Conservation (phyloP, 768 basidiomycete genomes). For the Tulasnella sp. region DNA sequence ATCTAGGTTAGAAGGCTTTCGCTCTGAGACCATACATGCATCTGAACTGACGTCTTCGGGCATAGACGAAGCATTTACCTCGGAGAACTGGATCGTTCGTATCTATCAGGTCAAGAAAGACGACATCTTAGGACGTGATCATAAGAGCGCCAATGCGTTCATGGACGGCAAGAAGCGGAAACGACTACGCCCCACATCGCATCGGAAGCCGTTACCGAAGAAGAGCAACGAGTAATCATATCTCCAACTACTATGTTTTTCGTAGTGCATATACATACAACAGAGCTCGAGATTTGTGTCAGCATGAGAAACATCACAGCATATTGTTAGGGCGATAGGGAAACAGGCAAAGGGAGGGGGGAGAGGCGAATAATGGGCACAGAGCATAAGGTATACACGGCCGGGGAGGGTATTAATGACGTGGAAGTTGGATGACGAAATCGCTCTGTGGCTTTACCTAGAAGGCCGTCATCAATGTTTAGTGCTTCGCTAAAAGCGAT, state of each 20-base stretch:
- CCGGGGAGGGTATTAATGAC: background rate
- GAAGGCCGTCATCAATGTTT: background rate
- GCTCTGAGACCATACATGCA: background rate
- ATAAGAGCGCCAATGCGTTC: slow-evolving; percentile 81
- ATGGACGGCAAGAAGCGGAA: slow-evolving; percentile 83
- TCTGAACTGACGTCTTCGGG: slow-evolving; percentile 15
- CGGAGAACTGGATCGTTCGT: slow-evolving; percentile 99
- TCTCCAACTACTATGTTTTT: background rate
- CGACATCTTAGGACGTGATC: slow-evolving; percentile 81
- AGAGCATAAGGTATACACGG: background rate
- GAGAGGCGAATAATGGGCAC: background rate
- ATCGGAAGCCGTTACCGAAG: slow-evolving; percentile 8
- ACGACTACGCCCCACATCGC: slow-evolving; percentile 51
- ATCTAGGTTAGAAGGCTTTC: slow-evolving; percentile 54
- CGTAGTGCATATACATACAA: background rate
- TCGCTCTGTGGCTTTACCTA: slow-evolving; percentile 3
- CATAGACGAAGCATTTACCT: slow-evolving; percentile 93
- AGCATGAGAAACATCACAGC: background rate
- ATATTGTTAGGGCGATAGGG: background rate
- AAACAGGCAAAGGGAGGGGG: background rate
- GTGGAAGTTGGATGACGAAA: slow-evolving; percentile 1
- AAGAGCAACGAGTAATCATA: background rate
- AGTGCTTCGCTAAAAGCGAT: background rate
- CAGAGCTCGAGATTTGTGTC: background rate
- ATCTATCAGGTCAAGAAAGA: slow-evolving; percentile 95